Evolutionary conservation across 768 basidiomycete species (phyloP).

Genomic region (Trametes elegans): DNA sequence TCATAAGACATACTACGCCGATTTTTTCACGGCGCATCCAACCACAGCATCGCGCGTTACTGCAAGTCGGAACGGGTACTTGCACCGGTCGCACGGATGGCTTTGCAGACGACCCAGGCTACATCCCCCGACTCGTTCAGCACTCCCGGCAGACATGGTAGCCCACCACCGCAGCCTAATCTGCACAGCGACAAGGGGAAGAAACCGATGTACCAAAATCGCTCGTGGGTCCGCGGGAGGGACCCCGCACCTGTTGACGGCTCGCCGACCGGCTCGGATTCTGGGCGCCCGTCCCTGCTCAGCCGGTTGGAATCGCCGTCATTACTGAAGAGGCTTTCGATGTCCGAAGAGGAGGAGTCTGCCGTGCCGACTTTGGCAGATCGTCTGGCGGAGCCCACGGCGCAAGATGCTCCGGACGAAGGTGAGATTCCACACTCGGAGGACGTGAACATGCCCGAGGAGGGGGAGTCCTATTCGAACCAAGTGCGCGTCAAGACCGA

Average conservation of each 20-base stretch:
- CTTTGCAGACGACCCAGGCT: not conserved
- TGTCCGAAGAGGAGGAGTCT: not conserved
- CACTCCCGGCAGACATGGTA: constrained; percentile 1
- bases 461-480: not conserved
- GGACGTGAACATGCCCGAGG: constrained; percentile 2
- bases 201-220: constrained; percentile 2
- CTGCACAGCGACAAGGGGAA: constrained; percentile 11
- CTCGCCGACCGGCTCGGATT: constrained; percentile 1
- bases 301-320: not conserved
- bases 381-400: not conserved
- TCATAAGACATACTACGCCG: no score
- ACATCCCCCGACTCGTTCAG: not conserved
- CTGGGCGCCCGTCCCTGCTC: constrained; percentile 4
- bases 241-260: constrained; percentile 1
- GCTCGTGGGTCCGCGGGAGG: constrained; percentile 1
- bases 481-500: constrained; percentile 5
- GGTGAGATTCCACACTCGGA: not conserved
- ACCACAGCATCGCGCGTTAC: no score
- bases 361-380: not conserved
- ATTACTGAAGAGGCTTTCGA: constrained; percentile 7
- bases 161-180: not conserved
- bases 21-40: no score
- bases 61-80: no score
- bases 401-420: not conserved
- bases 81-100: not conserved